Percentiles rank a stretch among this genome's conserved stretches.
Evolutionary conservation across 306 rosid genomes (phyloP).

Genomic region (Cucumis cinereus): DNA sequence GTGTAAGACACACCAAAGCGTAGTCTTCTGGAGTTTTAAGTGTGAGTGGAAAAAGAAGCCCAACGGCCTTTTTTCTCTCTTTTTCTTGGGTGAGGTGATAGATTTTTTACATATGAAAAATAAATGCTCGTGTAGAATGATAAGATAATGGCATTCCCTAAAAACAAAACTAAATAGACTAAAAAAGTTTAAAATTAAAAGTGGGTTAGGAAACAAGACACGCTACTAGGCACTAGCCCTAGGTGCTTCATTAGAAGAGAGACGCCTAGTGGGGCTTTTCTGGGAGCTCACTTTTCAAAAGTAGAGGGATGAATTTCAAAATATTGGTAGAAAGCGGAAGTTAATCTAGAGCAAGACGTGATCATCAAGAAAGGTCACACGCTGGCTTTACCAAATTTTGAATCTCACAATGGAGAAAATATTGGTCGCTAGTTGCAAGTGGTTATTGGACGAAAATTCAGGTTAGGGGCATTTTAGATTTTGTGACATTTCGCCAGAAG

Average conservation of each 20-base stretch:
- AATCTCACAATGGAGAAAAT: background rate
- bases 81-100: background rate
- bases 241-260: background rate
- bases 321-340: background rate
- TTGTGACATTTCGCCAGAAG: background rate
- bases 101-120: background rate
- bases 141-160: too few relatives aligned
- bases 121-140: background rate
- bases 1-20: background rate
- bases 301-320: background rate
- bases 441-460: background rate
- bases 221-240: too few relatives aligned
- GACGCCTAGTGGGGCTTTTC: background rate
- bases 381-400: background rate
- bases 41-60: background rate
- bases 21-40: background rate
- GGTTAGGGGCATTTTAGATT: background rate
- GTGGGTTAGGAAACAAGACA: background rate
- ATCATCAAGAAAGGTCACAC: background rate
- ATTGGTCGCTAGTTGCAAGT: background rate
- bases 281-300: too few relatives aligned
- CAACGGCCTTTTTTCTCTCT: background rate
- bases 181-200: too few relatives aligned
- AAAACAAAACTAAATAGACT: too few relatives aligned
- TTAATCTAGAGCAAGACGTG: background rate